A percentile compares a stretch with the other conserved stretches of the same genome.
phyloP scores from a whole-genome alignment of 179 eudicot genomes.

The Silene vulgaris region DNA sequence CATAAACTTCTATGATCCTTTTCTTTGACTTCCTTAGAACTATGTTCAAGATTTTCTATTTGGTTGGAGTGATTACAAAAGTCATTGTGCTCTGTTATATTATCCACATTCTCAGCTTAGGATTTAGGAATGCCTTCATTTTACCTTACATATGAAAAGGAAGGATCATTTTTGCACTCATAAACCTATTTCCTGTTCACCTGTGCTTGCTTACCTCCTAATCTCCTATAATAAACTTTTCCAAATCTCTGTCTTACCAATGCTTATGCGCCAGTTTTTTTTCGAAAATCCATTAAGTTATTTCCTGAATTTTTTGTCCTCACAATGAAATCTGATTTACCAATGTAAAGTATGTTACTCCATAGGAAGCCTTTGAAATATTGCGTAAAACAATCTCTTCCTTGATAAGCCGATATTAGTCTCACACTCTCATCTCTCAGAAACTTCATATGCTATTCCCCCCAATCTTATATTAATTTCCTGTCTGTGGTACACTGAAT shows the following conservation, averaged over 20 bases:
- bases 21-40: neutral
- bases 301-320: neutral
- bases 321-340: neutral
- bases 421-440: neutral
- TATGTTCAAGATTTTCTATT: neutral
- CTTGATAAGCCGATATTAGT: neutral
- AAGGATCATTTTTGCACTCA: neutral
- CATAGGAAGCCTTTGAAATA: neutral
- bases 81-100: conserved; percentile 8
- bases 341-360: neutral
- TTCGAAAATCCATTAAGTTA: neutral
- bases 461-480: neutral
- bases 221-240: neutral
- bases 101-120: conserved; percentile 1
- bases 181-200: neutral
- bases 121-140: conserved; percentile 4
- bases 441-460: neutral
- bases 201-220: neutral
- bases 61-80: neutral
- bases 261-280: neutral
- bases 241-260: neutral
- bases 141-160: neutral
- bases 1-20: neutral
- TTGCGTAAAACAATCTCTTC: neutral
- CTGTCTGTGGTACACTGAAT: conserved; percentile 1